Base-by-base conservation (phyloP, 257 asterid species). In the Fraxinus anomala region DNA sequence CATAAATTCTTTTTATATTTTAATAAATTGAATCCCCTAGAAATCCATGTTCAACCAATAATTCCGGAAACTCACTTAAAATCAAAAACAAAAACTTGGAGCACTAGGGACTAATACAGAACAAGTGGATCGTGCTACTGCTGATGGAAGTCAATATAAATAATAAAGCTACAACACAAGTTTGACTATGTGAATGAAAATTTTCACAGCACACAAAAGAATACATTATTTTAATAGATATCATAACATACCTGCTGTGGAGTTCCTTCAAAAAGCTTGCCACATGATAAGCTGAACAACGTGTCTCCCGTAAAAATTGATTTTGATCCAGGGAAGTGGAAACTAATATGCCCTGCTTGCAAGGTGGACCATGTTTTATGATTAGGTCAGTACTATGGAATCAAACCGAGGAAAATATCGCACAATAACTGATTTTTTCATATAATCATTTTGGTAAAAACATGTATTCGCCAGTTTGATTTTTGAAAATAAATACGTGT, bases 231-330 rank as follows among this genome's bases (percentile, higher is more conserved):
- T 9, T 26, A 63, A 63, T 23, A 11, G 69, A 40, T 1, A 44
- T 17, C 67, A 49, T 6, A 44, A 49, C 72, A 80, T 81, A 93
- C 99, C 97, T 93, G 92, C 81, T 88, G 83, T 1, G 99, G 94
- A 78, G 97, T 93, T 88, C 98, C 99, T 86, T 95, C 99, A 69
- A 91, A 93, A 80, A 90, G 97, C 86, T 91, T 91, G 63, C 99
- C 99, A 81, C 99, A 95, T 37, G 99, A 93, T 80, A 95, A 89
- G 83, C 98, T 95, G 89, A 95, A 93, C 79, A 95, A 83, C 42
- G 99, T 93, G 86, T 95, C 97, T 75, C 98, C 98, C 0, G 98
- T 90, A 86, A 95, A 95, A 82, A 95, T 83, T 72, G 97, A 88
- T 82, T 89, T 92, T 36, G 96, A 91, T 49, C 97, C 86, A 5